These are phyloP conservation scores for Climacium dendroides DNA, from an alignment of 225 moss, liverwort and hornwort species.

Conservation along the genomic window DNA sequence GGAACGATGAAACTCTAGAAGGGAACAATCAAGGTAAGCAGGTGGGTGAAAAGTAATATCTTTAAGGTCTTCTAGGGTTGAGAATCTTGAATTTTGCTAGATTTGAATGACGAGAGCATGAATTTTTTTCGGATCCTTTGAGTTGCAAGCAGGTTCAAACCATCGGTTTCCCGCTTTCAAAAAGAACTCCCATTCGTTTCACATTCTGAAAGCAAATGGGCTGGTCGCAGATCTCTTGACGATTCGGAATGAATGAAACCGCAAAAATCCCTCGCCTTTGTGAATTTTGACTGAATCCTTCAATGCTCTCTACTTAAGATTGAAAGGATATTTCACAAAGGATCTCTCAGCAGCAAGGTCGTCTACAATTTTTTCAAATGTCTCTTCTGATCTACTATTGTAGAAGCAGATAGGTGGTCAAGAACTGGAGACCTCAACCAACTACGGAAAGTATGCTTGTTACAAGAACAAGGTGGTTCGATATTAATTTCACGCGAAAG, in stretches of 20 bases:
- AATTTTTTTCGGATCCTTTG: not conserved
- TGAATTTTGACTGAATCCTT: not conserved
- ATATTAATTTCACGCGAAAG: not conserved
- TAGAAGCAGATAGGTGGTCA: not conserved
- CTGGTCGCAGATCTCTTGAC: not conserved
- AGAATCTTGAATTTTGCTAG: not conserved
- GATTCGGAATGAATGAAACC: not conserved
- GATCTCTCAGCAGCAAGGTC: not conserved
- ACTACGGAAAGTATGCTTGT: not conserved
- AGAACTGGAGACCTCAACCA: not conserved
- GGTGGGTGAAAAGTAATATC: not conserved
- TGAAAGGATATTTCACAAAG: not conserved
- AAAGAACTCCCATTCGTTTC: not conserved
- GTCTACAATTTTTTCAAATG: not conserved
- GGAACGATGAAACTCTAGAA: not conserved
- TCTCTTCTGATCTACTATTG: not conserved
- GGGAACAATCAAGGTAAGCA: not conserved
- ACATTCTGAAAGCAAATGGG: not conserved
- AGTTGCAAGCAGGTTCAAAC: not conserved
- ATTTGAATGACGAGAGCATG: not conserved
- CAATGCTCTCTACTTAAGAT: not conserved
- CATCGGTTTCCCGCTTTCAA: not conserved
- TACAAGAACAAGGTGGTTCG: not conserved
- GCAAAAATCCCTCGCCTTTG: not conserved
- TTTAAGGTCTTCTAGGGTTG: not conserved